Conservation (phyloP, 306 rosid species). For the Dryas alaskensis region DNA sequence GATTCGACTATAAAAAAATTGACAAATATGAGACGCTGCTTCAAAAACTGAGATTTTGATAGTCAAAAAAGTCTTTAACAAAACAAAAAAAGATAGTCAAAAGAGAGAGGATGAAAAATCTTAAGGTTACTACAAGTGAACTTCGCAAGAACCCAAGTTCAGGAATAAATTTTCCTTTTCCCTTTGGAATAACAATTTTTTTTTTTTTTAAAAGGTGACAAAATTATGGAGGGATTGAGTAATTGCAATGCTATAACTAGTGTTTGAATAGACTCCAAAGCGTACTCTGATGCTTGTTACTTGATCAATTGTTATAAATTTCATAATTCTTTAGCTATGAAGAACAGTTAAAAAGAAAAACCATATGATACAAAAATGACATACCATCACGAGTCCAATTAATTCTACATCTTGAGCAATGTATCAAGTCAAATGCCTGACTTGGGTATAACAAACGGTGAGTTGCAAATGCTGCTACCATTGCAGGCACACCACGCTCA, state of each 20-base stretch:
- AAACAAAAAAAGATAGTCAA: too few relatives aligned
- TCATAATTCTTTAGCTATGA: background rate
- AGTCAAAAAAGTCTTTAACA: too few relatives aligned
- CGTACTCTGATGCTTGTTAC: constrained; percentile 3
- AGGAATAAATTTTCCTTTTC: background rate
- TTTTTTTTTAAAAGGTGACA: background rate
- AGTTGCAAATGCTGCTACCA: constrained; percentile 88
- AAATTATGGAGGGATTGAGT: constrained; percentile 20
- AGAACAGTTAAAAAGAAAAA: background rate
- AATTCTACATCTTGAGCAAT: constrained; percentile 94
- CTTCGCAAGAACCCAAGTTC: background rate
- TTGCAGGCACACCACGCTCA: constrained; percentile 98
- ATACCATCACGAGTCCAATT: constrained; percentile 95
- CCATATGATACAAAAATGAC: constrained; percentile 1
- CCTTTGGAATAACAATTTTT: background rate
- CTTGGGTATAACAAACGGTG: constrained; percentile 81
- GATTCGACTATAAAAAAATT: background rate
- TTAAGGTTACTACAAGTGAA: background rate
- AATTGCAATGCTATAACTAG: constrained; percentile 16
- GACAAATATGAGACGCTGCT: background rate
- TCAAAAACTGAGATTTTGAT: background rate
- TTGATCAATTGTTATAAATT: constrained; percentile 10
- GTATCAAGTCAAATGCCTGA: constrained; percentile 90
- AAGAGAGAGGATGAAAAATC: background rate
- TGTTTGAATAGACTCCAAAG: constrained; percentile 1